phyloP scores from a whole-genome alignment of 257 asterid species.

The Mentha longifolia region DNA sequence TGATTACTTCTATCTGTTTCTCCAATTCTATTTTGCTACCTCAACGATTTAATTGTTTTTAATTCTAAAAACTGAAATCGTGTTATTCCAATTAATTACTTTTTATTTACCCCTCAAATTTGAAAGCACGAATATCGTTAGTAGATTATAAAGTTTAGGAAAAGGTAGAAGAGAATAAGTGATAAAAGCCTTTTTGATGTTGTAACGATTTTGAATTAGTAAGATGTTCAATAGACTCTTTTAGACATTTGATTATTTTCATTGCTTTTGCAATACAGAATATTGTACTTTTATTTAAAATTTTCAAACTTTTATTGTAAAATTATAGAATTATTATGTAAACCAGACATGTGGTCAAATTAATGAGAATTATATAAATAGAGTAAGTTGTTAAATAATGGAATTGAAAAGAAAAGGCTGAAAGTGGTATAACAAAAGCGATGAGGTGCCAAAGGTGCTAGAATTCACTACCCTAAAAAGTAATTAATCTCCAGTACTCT shows the following conservation, averaged over 20 bases:
- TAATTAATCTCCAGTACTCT: too few relatives aligned
- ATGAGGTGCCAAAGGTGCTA: neutral
- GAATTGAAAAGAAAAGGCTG: neutral
- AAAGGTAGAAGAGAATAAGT: neutral
- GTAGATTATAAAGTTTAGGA: neutral
- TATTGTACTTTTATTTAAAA: neutral
- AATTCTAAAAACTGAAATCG: neutral
- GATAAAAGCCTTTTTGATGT: neutral
- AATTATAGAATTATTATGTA: too few relatives aligned
- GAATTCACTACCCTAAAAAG: too few relatives aligned
- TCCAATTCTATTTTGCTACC: neutral
- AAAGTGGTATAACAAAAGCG: neutral
- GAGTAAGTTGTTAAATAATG: neutral
- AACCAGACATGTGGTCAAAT: neutral
- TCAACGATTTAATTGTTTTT: neutral
- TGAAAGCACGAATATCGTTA: neutral
- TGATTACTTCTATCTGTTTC: neutral
- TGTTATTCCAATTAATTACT: neutral
- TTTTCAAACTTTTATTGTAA: neutral
- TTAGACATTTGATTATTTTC: neutral
- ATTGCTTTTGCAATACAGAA: neutral
- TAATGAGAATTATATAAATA: neutral
- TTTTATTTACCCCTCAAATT: neutral
- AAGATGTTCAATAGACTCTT: neutral
- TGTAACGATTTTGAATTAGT: neutral